phyloP scores from a whole-genome alignment of 352 stramenopile genomes.

The Globisporangium takayamanum region DNA sequence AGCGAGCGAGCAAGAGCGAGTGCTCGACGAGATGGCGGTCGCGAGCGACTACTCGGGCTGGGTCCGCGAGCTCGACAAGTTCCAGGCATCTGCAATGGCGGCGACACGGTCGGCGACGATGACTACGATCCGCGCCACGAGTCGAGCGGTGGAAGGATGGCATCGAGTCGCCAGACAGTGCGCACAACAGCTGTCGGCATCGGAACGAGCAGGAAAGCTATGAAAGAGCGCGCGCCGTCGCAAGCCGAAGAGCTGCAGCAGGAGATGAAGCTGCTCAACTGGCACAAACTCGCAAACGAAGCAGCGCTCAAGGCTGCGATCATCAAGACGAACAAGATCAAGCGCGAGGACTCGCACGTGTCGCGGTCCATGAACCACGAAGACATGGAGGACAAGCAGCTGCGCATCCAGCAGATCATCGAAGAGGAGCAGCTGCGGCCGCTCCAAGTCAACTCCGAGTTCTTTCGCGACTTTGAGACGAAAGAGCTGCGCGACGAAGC shows the following conservation, averaged over 20 bases:
- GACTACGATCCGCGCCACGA: conserved; percentile 12
- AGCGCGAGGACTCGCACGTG: conserved; percentile 62
- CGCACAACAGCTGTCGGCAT: conserved; percentile 1
- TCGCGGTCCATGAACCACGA: conserved; percentile 32
- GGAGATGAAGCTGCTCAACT: conserved; percentile 93
- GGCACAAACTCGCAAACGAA: conserved; percentile 94
- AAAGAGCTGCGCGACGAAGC: conserved; percentile 54
- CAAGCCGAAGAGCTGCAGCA: conserved; percentile 83
- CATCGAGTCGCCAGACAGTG: conserved; percentile 4
- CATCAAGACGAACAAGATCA: conserved; percentile 87
- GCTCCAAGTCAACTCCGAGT: conserved; percentile 86
- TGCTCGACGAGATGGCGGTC: conserved; percentile 8
- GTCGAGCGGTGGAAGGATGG: background rate
- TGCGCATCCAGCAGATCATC: conserved; percentile 88
- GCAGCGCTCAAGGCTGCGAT: conserved; percentile 88
- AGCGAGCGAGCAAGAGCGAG: too few relatives aligned
- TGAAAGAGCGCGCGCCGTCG: conserved; percentile 17
- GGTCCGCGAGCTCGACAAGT: conserved; percentile 17
- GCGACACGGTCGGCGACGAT: background rate
- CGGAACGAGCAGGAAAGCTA: conserved; percentile 7
- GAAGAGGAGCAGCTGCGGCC: conserved; percentile 89
- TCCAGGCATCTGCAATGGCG: conserved; percentile 5
- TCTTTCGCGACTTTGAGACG: conserved; percentile 79
- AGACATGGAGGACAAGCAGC: conserved; percentile 77
- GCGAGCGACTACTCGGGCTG: conserved; percentile 17